Conservation (phyloP, 192 early-diverging fungal genomes). For the Kickxella alabastrina region DNA sequence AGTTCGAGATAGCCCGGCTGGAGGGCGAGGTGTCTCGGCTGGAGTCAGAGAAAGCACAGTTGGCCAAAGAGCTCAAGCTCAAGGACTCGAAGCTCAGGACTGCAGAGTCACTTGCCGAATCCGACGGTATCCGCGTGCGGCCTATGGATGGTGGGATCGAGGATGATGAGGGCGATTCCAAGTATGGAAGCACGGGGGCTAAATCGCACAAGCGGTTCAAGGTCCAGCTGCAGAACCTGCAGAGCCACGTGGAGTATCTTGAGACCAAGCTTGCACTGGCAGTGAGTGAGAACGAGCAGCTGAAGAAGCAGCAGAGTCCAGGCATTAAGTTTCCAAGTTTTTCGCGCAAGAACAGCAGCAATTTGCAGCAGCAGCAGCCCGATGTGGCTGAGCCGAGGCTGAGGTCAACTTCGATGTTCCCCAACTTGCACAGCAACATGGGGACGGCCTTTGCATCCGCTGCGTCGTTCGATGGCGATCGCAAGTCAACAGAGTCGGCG, state of each 20-base stretch:
- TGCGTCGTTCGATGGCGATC: conserved; percentile 14
- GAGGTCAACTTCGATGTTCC: conserved; percentile 35
- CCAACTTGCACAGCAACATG: conserved; percentile 42
- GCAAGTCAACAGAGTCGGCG: conserved; percentile 9
- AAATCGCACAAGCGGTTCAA: conserved; percentile 53
- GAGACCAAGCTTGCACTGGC: conserved; percentile 48
- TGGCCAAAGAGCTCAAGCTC: conserved; percentile 27
- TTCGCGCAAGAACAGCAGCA: conserved; percentile 8
- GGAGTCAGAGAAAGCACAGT: conserved; percentile 35
- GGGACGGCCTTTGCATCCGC: conserved; percentile 17
- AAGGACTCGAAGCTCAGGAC: conserved; percentile 28
- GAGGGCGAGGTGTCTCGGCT: conserved; percentile 51
- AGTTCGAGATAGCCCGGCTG: conserved; percentile 48
- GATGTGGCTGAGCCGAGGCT: neutral
- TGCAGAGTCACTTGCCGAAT: conserved; percentile 18
- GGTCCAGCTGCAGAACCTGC: conserved; percentile 52
- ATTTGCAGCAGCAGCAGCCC: neutral
- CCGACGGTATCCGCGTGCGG: conserved; percentile 43
- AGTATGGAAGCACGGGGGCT: conserved; percentile 36
- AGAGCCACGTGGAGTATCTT: conserved; percentile 50
- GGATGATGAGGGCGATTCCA: conserved; percentile 7
- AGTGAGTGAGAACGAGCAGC: conserved; percentile 46
- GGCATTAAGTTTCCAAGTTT: conserved; percentile 6
- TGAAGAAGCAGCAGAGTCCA: conserved; percentile 22
- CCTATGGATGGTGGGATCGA: conserved; percentile 18